Conservation (phyloP, 2,329 filamentous ascomycete genomes). For the Talaromyces atroroseus region DNA sequence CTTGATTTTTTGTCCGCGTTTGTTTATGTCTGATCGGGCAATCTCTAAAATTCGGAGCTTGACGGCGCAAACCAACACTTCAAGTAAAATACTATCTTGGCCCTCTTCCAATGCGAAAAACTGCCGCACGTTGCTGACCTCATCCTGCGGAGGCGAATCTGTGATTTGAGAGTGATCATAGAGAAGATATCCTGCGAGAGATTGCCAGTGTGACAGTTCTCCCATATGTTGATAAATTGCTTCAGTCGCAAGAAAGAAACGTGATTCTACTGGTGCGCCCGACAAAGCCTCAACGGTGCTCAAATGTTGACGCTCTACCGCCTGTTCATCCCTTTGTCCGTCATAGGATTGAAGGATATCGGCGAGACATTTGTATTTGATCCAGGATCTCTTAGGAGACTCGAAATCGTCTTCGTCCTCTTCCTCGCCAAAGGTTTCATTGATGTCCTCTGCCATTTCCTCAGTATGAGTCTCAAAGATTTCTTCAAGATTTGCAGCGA, state of each 20-base stretch:
- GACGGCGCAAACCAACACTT: slow-evolving; percentile 78
- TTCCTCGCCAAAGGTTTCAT: slow-evolving; percentile 70
- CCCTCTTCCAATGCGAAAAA: slow-evolving; percentile 66
- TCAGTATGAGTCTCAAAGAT: slow-evolving; percentile 74
- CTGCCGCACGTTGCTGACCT: slow-evolving; percentile 61
- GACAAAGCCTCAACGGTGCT: slow-evolving; percentile 44
- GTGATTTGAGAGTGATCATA: slow-evolving; percentile 76
- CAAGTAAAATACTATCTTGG: slow-evolving; percentile 80
- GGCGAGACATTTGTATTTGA: slow-evolving; percentile 84
- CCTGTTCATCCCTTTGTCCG: slow-evolving; percentile 46
- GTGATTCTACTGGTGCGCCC: slow-evolving; percentile 64
- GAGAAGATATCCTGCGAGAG: slow-evolving; percentile 80
- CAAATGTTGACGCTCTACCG: slow-evolving; percentile 20
- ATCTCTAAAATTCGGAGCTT: slow-evolving; percentile 65
- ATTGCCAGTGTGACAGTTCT: slow-evolving; percentile 81
- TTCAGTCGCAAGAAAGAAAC: slow-evolving; percentile 80
- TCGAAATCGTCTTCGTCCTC: slow-evolving; percentile 68
- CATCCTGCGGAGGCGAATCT: slow-evolving; percentile 49
- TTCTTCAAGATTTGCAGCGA: slow-evolving; percentile 79
- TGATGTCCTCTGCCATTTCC: slow-evolving; percentile 72
- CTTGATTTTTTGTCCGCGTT: slow-evolving; percentile 53
- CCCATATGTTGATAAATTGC: slow-evolving; percentile 76
- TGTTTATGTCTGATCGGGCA: slow-evolving; percentile 55
- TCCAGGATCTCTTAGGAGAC: slow-evolving; percentile 74
- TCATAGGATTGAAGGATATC: slow-evolving; percentile 81